These are phyloP conservation scores for Clausena lansium DNA, from an alignment of 345 rosid species.

Conservation along the genomic window DNA sequence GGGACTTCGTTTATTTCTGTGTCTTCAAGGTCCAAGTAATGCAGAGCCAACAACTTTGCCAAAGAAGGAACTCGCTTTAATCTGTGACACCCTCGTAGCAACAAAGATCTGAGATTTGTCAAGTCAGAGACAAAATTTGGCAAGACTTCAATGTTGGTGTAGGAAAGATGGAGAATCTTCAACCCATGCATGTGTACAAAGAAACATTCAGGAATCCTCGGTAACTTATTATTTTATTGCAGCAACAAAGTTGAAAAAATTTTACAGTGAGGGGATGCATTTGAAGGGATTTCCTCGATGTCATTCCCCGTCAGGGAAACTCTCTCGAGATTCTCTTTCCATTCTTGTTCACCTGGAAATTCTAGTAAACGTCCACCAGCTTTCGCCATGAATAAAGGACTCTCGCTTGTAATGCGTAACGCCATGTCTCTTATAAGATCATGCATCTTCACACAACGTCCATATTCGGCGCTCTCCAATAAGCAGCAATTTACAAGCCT, in stretches of 20 bases:
- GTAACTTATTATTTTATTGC: background rate
- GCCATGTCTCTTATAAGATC: too few species aligned
- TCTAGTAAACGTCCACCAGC: background rate
- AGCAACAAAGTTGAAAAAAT: too few species aligned
- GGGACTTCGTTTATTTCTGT: background rate
- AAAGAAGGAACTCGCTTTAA: background rate
- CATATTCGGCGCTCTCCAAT: too few species aligned
- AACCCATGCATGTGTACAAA: conserved; percentile 4
- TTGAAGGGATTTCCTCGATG: too few species aligned
- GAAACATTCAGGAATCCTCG: conserved; percentile 7
- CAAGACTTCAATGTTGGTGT: too few species aligned
- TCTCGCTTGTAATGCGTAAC: background rate
- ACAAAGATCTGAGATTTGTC: conserved; percentile 7
- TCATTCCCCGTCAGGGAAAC: too few species aligned
- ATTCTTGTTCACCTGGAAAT: background rate
- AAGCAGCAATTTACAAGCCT: too few species aligned
- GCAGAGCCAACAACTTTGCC: background rate
- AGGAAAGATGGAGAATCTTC: background rate
- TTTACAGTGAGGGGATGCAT: too few species aligned
- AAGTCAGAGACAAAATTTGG: background rate
- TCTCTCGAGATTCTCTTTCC: too few species aligned
- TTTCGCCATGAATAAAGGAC: conserved; percentile 9
- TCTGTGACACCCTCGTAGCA: rapidly evolving
- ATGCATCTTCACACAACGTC: too few species aligned
- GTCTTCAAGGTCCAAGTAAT: background rate